Evolutionary conservation across 495 filamentous ascomycete species (phyloP).

Genomic region (Xeromyces bisporus): DNA sequence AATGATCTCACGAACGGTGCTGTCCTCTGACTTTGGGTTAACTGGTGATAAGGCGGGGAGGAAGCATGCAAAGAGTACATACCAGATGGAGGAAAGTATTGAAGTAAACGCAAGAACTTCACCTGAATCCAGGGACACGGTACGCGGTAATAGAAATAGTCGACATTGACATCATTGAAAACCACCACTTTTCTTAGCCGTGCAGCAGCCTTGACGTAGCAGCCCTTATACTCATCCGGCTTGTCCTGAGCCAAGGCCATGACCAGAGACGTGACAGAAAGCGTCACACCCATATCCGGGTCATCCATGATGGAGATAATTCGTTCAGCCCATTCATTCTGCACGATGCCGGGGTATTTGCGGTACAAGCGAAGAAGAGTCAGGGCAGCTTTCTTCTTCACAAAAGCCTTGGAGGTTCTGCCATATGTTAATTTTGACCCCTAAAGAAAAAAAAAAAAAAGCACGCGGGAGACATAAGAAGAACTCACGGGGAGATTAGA

Average conservation of each 20-base stretch:
- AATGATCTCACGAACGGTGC: conserved; percentile 78
- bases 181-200: conserved; percentile 77
- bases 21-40: conserved; percentile 49
- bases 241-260: conserved; percentile 93
- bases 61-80: not conserved
- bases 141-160: conserved; percentile 97
- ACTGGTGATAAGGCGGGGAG: conserved; percentile 1
- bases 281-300: conserved; percentile 77
- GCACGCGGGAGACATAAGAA: too few relatives aligned
- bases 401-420: conserved; percentile 91
- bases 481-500: conserved; percentile 80
- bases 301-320: conserved; percentile 99
- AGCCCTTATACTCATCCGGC: conserved; percentile 80
- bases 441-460: too few relatives aligned
- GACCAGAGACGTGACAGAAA: conserved; percentile 90
- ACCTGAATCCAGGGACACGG: conserved; percentile 98
- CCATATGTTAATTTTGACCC: too few relatives aligned
- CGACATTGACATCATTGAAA: conserved; percentile 68
- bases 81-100: conserved; percentile 95
- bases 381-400: conserved; percentile 97
- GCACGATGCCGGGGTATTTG: conserved; percentile 82
- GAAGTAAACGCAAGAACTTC: conserved; percentile 75
- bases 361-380: conserved; percentile 92
- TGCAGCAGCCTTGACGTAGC: conserved; percentile 83
- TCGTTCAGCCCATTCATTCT: conserved; percentile 90